phyloP scores from a whole-genome alignment of 176 grass and related monocot genomes.

The Canna indica region DNA sequence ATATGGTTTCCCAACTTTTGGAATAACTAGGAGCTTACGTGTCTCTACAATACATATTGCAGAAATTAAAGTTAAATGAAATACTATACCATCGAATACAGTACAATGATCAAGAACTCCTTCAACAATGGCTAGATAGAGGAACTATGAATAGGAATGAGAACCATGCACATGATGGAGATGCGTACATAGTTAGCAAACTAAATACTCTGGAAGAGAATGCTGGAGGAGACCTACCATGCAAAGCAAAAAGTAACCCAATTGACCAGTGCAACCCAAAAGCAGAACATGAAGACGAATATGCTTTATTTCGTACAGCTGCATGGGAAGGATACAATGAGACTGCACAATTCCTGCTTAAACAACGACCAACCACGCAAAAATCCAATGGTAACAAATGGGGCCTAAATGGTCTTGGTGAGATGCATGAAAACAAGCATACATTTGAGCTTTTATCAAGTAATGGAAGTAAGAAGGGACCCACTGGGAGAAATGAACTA shows the following conservation, averaged over 20 bases:
- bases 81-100: constrained; percentile 3
- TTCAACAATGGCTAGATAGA: constrained; percentile 5
- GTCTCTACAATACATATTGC: neutral
- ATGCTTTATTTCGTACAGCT: neutral
- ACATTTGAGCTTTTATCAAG: neutral
- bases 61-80: constrained; percentile 25
- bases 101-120: neutral
- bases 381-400: constrained; percentile 1
- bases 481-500: neutral
- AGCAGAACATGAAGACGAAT: neutral
- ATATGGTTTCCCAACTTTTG: neutral
- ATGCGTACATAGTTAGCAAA: neutral
- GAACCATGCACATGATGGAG: neutral
- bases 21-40: neutral
- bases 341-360: neutral
- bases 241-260: neutral
- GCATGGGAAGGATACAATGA: neutral
- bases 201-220: neutral
- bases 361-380: neutral
- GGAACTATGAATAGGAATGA: neutral
- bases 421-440: neutral
- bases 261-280: neutral
- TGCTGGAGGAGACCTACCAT: neutral
- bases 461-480: neutral
- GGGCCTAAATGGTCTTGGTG: neutral